Base-by-base conservation (phyloP, 1,139 yeast species). In the Debaryomyces singareniensis region DNA sequence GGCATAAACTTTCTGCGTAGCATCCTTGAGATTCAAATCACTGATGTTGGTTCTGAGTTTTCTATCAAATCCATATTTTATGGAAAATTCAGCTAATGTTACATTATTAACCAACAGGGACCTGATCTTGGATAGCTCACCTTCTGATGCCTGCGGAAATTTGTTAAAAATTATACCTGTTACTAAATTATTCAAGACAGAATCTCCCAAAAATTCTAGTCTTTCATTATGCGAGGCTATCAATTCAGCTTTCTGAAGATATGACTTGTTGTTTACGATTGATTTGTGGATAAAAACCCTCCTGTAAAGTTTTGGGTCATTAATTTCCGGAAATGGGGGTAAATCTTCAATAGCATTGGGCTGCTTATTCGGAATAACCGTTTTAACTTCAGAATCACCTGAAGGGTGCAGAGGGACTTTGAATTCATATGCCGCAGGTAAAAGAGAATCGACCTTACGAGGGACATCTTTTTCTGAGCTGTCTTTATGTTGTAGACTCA, bases 151-250 rank as follows among this genome's bases (percentile, higher is more conserved):
- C 29, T 68, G 59, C 0, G 94, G 91, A 44, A 80, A 82, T 35
- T 71, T 58, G 20, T 71, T 65, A 45, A 70, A 86, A 13, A 86
- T 65, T 29, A 86, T 67, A 38, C 74, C 61, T 0, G 96, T 81
- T 29, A 84, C 78, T 27, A 81, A 63, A 36, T 74, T 74, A 47
- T 87, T 85, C 39, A 91, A 61, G 13, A 87, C 75, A 1, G 97
- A 79, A 56, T 93, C 99, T 13, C 99, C 99, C 26, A 87, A 59
- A 49, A 87, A 93, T 56, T 93, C 99, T 24, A 91, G 64, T 31
- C 98, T 68, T 61, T 93, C 98, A 53, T 91, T 87, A 47, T 87
- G 91, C 2, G 77, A 59, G 28, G 69, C 63, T 15, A 81, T 61
- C 33, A 74, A 62, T 39, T 82, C 91, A 2, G 62, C 55, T 30